Evolutionary conservation across 805 yeast species (phyloP).

Genomic region (Metschnikowia orientalis): DNA sequence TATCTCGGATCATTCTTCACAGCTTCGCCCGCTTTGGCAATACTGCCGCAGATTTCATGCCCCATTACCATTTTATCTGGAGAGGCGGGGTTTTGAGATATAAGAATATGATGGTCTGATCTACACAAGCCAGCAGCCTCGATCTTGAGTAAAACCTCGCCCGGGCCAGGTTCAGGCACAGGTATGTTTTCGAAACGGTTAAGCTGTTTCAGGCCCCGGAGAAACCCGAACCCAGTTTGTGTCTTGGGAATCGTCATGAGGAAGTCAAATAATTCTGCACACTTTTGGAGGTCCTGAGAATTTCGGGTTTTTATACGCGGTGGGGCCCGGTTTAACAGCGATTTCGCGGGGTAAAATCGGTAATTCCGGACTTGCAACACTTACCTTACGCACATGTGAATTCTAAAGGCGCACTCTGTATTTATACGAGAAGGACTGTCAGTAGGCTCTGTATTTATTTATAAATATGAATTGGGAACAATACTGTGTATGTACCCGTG

Average conservation of each 20-base stretch:
- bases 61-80: slow-evolving; percentile 40
- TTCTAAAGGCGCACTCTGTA: too few relatives aligned
- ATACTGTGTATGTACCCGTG: slow-evolving; percentile 1
- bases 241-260: slow-evolving; percentile 23
- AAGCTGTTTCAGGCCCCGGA: slow-evolving; percentile 24
- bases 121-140: slow-evolving; percentile 44
- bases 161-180: slow-evolving; percentile 26
- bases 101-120: slow-evolving; percentile 39
- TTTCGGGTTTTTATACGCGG: too few relatives aligned
- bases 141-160: slow-evolving; percentile 33
- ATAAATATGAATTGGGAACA: too few relatives aligned
- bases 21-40: slow-evolving; percentile 28
- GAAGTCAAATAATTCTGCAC: too few relatives aligned
- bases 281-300: too few relatives aligned
- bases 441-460: slow-evolving; percentile 12
- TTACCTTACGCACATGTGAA: too few relatives aligned
- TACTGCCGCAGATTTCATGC: slow-evolving; percentile 41
- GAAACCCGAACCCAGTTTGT: slow-evolving; percentile 33
- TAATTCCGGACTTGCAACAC: too few relatives aligned
- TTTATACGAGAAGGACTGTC: too few relatives aligned
- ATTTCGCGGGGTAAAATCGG: too few relatives aligned
- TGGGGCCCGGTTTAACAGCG: too few relatives aligned
- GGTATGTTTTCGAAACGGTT: slow-evolving; percentile 27
- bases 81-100: slow-evolving; percentile 10
- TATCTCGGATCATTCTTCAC: slow-evolving; percentile 22